Conservation (phyloP, 768 basidiomycete species). For the Heimioporus sp. region DNA sequence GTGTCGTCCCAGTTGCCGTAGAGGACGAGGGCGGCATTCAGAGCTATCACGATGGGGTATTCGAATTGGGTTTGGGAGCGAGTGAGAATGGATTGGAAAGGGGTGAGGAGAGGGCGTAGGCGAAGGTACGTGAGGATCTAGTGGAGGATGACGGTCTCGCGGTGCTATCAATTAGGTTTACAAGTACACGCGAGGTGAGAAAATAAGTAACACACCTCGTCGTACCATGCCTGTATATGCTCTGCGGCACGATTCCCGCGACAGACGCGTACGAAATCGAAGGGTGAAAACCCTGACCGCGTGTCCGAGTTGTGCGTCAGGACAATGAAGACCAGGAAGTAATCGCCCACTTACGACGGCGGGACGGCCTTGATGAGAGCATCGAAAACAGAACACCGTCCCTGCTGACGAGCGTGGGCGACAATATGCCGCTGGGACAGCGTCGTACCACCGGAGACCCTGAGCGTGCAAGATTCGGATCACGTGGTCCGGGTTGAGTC, state of each 20-base stretch:
- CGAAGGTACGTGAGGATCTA: slow-evolving; percentile 59
- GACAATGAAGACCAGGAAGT: background rate
- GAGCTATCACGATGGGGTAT: slow-evolving; percentile 64
- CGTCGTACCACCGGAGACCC: slow-evolving; percentile 70
- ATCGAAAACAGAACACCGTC: slow-evolving; percentile 60
- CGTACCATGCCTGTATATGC: slow-evolving; percentile 48
- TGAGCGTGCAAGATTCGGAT: slow-evolving; percentile 61
- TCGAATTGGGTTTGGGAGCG: slow-evolving; percentile 39
- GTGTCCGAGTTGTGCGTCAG: slow-evolving; percentile 44
- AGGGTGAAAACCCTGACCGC: slow-evolving; percentile 70
- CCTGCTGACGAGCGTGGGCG: slow-evolving; percentile 52
- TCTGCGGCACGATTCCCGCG: slow-evolving; percentile 62
- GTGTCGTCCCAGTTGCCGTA: slow-evolving; percentile 61
- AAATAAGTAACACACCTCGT: slow-evolving; percentile 49
- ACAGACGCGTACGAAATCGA: slow-evolving; percentile 77
- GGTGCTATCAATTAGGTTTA: slow-evolving; percentile 42
- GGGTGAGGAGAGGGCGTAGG: slow-evolving; percentile 66
- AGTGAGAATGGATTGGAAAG: slow-evolving; percentile 39
- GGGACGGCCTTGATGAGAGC: slow-evolving; percentile 70
- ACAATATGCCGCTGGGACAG: slow-evolving; percentile 61
- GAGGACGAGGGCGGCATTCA: slow-evolving; percentile 64
- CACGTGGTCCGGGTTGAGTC: slow-evolving; percentile 62
- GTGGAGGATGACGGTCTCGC: slow-evolving; percentile 61
- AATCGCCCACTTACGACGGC: slow-evolving; percentile 51
- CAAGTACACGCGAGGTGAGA: no score